Evolutionary conservation across 306 rosid genomes (phyloP).

Genomic region (Dalbergia oliveri): DNA sequence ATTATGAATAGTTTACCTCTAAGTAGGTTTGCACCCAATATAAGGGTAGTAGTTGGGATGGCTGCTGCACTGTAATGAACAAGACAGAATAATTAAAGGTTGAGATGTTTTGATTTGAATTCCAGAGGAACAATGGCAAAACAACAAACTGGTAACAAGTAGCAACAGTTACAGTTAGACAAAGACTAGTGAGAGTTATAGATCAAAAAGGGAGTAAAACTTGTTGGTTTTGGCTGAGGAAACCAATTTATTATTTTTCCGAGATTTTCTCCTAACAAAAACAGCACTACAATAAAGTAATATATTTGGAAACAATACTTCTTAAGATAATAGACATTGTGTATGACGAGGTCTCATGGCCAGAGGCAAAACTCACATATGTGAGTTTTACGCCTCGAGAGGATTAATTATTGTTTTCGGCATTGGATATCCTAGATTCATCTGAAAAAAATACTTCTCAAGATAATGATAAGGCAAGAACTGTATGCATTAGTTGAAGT

Average conservation of each 20-base stretch:
- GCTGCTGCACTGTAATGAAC: constrained; percentile 70
- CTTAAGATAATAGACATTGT: background rate
- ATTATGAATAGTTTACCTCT: constrained; percentile 54
- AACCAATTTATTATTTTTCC: background rate
- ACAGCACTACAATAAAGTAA: background rate
- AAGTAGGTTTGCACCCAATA: constrained; percentile 86
- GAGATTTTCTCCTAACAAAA: too few species aligned
- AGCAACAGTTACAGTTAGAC: background rate
- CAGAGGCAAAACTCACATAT: too few species aligned
- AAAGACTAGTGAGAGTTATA: too few species aligned
- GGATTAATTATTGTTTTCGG: too few species aligned
- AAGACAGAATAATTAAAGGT: constrained; percentile 3
- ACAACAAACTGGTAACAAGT: background rate
- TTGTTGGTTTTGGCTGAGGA: background rate
- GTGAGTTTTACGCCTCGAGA: too few species aligned
- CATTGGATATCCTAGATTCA: too few species aligned
- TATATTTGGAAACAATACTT: background rate
- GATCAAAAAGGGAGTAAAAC: too few species aligned
- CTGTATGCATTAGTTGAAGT: constrained; percentile 2
- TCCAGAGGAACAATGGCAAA: background rate
- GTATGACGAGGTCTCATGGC: too few species aligned
- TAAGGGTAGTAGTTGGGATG: constrained; percentile 77
- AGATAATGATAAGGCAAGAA: background rate
- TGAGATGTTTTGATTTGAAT: constrained; percentile 8
- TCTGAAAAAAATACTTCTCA: too few species aligned